Base-by-base conservation (phyloP, 352 stramenopile species). In the Phytophthora idaei region DNA sequence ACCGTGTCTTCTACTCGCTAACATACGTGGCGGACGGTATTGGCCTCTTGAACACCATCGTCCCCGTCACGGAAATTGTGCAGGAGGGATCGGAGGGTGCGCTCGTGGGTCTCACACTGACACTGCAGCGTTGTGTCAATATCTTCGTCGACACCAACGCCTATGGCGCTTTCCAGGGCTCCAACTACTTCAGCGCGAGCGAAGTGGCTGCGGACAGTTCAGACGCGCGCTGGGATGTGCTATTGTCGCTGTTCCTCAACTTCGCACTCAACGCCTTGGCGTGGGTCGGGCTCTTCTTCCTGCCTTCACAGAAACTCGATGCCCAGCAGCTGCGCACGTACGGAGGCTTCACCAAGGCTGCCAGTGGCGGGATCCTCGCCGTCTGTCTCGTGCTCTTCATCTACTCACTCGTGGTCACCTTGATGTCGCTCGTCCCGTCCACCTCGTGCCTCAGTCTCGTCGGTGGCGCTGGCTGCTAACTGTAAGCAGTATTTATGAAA, bases 251-350 rank as follows among this genome's bases (percentile, higher is more conserved):
- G 14, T 62, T 85, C 32, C 71, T 88, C 47, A 83, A 77, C 46
- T 89, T 80, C 36, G 73, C 61, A 2, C 64, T 91, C 7, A 91
- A 90, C 56, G 69, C 73, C 31, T 54, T 91, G 46, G 74, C 79
- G 3, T 82, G 73, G 62, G 68, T 86, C 7, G 83, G 78, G 8
- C 72, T 91, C n/a, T 83, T 80, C 51, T 80, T 85, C 66, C 67
- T 89, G n/a, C 83, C 83, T 5, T 75, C 74, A 8, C 84, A 92
- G 61, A 92, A 92, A 64, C 74, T 90, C 1, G 84, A 90, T 42
- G 78, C 81, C 12, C 81, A 92, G 70, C 82, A 90, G 51, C 54
- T 90, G 31, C 84, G 78, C 29, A 86, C 84, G 69, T 90, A 88
- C 55, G 82, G 82, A 14, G 82, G 84, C 25, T 92, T 87, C 56